Evolutionary conservation across 2,329 filamentous ascomycete genomes (phyloP).

Genomic region (Apiospora pterosperma): DNA sequence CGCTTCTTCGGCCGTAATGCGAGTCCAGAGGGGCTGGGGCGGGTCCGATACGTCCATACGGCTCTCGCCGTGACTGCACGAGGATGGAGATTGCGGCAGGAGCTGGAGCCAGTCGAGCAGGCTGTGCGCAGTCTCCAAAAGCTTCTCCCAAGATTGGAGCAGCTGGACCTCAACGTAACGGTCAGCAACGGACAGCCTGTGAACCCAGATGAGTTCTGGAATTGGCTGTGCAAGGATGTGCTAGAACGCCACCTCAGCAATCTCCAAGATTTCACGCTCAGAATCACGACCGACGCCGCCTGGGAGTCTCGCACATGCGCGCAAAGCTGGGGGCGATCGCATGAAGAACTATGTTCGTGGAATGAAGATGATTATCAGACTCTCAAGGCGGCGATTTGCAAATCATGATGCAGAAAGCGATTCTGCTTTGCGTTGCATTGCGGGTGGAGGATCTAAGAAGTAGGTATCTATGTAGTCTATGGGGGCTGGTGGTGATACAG

Average conservation of each 20-base stretch:
- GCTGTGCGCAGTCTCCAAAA: slow-evolving; percentile 8
- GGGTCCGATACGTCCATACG: slow-evolving; percentile 13
- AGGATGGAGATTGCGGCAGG: slow-evolving; percentile 6
- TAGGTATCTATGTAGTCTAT: slow-evolving; percentile 1
- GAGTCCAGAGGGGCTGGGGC: slow-evolving; percentile 14
- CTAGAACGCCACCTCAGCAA: slow-evolving; percentile 11
- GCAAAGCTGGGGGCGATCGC: not conserved
- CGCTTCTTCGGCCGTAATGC: slow-evolving; percentile 16
- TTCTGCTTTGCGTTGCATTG: not conserved
- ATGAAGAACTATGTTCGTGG: not conserved
- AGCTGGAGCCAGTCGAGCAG: slow-evolving; percentile 4
- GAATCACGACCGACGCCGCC: slow-evolving; percentile 7
- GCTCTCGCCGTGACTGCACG: slow-evolving; percentile 9
- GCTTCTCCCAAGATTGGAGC: slow-evolving; percentile 8
- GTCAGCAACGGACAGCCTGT: slow-evolving; percentile 13
- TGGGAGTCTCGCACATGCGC: not conserved
- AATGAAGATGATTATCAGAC: not conserved
- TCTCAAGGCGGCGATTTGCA: not conserved
- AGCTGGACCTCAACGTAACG: slow-evolving; percentile 16
- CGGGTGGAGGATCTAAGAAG: too few relatives aligned
- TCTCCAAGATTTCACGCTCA: slow-evolving; percentile 15
- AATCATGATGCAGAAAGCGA: not conserved
- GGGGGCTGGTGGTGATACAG: not conserved
- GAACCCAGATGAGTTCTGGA: slow-evolving; percentile 13
- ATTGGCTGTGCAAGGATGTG: slow-evolving; percentile 12